Evolutionary conservation across 495 filamentous ascomycete species (phyloP), one percentile per base, ranked within the genome.

Genomic region (Penicillium taxi): DNA sequence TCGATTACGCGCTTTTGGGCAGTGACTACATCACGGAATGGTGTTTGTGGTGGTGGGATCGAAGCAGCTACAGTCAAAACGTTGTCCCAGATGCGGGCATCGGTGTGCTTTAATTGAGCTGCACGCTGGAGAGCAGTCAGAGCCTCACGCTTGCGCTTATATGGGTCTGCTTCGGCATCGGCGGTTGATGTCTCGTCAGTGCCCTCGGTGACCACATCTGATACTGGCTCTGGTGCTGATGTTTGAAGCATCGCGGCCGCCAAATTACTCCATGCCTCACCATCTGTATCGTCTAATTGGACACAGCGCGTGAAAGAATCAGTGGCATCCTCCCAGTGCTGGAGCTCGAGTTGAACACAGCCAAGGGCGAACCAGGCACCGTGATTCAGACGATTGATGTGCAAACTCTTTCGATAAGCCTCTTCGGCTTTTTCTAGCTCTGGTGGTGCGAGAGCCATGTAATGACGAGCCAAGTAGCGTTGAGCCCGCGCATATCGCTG

Each of bases 81-180:
- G 52, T 99, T 99, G 43, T 94, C 85, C 89, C 88, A 96, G 45
- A 99, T 95, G 40, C 85, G 76, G 70, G 78, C 82, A 61, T 87
- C 84, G 40, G 83, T 80, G 55, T 83, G 72, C 22, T 91, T 89
- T 15, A 91, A 73, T 9, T 72, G 65, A 2, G 86, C 85, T 23
- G 88, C 91, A 35, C 81, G 77, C 49, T 89, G 88, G 52, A 94
- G 81, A 1, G 93, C 90, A 8, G 70, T 58, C 2, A 96, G 77
- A 9, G 91, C 83, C 42, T 90, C 81, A 3, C 67, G 64, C 6
- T 82, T 73, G 38, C 82, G 73, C 25, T 73, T 75, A 35, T 80
- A 63, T 0, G 77, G 75, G 26, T 80, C 68, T 16, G 39, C 26
- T 18, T 61, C 60, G 5, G 56, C 46, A n/a, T 50, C 41, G 14